Evolutionary conservation across 371 early-diverging fungal species (phyloP).

Genomic region (Funneliformis caledonium): DNA sequence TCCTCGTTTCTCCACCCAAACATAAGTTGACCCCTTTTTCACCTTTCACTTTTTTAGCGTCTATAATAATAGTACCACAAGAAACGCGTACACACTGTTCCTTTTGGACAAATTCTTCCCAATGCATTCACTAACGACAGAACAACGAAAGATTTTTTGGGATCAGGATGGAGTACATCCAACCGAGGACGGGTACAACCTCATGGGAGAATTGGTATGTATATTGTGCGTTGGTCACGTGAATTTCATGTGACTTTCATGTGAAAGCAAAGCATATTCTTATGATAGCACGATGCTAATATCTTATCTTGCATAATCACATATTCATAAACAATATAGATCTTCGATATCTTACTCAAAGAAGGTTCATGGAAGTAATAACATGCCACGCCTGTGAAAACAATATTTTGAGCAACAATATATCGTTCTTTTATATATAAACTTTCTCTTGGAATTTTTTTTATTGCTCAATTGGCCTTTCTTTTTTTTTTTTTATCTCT

Average conservation of each 20-base stretch:
- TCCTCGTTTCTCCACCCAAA: neutral
- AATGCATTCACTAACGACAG: constrained; percentile 33
- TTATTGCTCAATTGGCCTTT: constrained; percentile 6
- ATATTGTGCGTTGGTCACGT: neutral
- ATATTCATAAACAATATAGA: neutral
- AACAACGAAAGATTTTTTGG: constrained; percentile 37
- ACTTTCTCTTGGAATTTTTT: neutral
- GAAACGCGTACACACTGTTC: constrained; percentile 27
- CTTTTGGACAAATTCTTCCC: constrained; percentile 36
- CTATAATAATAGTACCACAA: constrained; percentile 32
- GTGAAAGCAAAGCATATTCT: neutral
- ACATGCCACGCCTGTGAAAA: too few species aligned
- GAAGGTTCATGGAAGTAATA: constrained; percentile 36
- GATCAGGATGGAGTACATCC: constrained; percentile 33
- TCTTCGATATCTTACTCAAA: constrained; percentile 24
- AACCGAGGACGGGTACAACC: constrained; percentile 27
- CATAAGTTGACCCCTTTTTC: neutral
- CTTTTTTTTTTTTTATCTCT: neutral
- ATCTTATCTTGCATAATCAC: neutral
- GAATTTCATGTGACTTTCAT: neutral
- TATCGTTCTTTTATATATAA: neutral
- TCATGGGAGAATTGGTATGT: constrained; percentile 37
- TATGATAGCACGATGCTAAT: neutral
- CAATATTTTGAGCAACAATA: constrained; percentile 1
- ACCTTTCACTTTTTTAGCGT: neutral